Conservation (phyloP, 1,139 yeast species). For the Meyerozyma sp. region DNA sequence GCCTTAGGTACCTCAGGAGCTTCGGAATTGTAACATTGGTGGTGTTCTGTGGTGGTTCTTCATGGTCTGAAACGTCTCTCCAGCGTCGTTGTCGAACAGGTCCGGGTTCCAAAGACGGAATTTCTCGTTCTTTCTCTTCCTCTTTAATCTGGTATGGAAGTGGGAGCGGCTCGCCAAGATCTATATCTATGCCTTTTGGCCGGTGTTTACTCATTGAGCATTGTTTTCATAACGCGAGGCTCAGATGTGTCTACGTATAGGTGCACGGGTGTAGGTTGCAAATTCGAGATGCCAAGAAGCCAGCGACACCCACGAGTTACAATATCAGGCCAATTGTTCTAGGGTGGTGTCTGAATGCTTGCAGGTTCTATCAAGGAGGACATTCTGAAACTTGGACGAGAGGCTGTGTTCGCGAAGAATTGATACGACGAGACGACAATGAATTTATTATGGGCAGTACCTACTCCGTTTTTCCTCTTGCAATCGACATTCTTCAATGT, state of each 20-base stretch:
- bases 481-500: too few relatives aligned
- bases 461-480: not conserved
- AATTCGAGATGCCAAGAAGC: not conserved
- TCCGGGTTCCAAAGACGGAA: not conserved
- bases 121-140: not conserved
- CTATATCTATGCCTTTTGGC: not conserved
- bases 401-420: too few relatives aligned
- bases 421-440: too few relatives aligned
- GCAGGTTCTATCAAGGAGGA: too few relatives aligned
- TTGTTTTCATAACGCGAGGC: not conserved
- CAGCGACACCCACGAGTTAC: too few relatives aligned
- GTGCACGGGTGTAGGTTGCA: not conserved
- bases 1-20: not conserved
- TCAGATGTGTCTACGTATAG: not conserved
- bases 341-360: too few relatives aligned
- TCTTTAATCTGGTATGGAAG: not conserved
- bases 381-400: too few relatives aligned
- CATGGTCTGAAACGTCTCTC: not conserved
- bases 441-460: too few relatives aligned
- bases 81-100: conserved; percentile 1
- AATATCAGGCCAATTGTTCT: too few relatives aligned
- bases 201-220: not conserved
- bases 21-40: not conserved
- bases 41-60: not conserved
- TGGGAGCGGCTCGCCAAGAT: conserved; percentile 1